Percentiles rank a stretch among this genome's conserved stretches.
phyloP scores from a whole-genome alignment of 2,329 filamentous ascomycete species.

The Penicillium sp. region DNA sequence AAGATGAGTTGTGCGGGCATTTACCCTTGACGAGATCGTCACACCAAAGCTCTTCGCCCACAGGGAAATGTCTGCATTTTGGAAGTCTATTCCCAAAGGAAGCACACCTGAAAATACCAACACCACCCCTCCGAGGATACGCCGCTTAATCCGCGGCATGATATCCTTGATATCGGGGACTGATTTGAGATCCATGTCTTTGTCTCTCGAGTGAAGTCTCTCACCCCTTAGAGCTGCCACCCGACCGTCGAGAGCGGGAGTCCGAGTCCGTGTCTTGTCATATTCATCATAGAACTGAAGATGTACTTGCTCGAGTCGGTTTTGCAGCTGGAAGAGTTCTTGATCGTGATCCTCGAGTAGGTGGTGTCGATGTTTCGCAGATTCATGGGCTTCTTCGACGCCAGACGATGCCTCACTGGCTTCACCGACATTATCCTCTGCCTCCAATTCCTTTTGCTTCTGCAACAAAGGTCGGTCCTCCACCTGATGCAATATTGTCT shows the following conservation, averaged over 20 bases:
- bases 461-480: conserved; percentile 85
- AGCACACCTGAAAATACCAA: conserved; percentile 91
- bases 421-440: conserved; percentile 68
- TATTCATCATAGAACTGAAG: conserved; percentile 79
- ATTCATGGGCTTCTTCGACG: conserved; percentile 40
- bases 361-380: conserved; percentile 59
- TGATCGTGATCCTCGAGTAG: conserved; percentile 83
- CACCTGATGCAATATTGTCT: conserved; percentile 81
- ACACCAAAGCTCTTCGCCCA: conserved; percentile 88
- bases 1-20: conserved; percentile 48
- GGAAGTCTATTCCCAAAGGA: conserved; percentile 73
- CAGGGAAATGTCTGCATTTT: conserved; percentile 78
- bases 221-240: conserved; percentile 51
- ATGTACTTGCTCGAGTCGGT: conserved; percentile 74
- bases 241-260: conserved; percentile 44
- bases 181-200: conserved; percentile 52
- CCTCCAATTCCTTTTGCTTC: conserved; percentile 86
- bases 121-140: conserved; percentile 69
- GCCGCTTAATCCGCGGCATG: conserved; percentile 76
- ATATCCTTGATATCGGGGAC: conserved; percentile 84
- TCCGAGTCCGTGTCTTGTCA: conserved; percentile 53
- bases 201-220: conserved; percentile 40
- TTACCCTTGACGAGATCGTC: conserved; percentile 45
- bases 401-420: conserved; percentile 46
- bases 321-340: conserved; percentile 74